These are phyloP conservation scores for Talaromyces adpressus DNA, from an alignment of 495 filamentous ascomycete species.

Conservation along the genomic window DNA sequence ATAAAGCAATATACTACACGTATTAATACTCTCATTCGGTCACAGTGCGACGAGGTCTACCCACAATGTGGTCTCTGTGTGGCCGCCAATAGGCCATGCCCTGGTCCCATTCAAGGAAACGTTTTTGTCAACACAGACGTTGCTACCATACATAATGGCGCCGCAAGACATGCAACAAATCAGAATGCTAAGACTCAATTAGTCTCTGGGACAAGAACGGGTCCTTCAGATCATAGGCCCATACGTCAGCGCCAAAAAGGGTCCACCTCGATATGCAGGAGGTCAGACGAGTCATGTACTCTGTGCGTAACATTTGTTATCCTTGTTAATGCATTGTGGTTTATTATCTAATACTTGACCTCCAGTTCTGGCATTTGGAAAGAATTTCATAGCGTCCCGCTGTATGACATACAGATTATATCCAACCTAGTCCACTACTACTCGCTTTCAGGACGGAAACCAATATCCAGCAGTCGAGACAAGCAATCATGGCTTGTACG, in stretches of 20 bases:
- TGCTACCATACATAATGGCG: background rate
- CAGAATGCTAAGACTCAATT: background rate
- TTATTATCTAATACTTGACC: background rate
- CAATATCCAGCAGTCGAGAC: background rate
- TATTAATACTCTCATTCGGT: background rate
- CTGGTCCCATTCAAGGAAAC: slow-evolving; percentile 1
- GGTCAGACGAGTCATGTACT: background rate
- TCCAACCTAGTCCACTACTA: slow-evolving; percentile 2
- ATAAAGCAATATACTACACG: background rate
- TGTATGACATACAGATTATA: background rate
- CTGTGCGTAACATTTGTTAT: background rate
- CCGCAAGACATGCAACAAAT: background rate
- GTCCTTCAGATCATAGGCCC: background rate
- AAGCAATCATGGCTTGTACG: background rate
- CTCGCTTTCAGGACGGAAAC: background rate
- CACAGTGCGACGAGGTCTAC: slow-evolving; percentile 3
- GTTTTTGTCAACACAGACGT: background rate
- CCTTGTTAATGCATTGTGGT: background rate
- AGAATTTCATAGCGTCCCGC: slow-evolving; percentile 2
- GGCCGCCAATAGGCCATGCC: slow-evolving; percentile 1
- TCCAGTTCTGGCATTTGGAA: background rate
- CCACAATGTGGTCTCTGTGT: slow-evolving; percentile 2
- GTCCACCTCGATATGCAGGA: background rate
- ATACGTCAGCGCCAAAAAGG: background rate
- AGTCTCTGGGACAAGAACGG: background rate